These are phyloP conservation scores for Litchi chinensis DNA, from an alignment of 345 rosid genomes.

Conservation along the genomic window DNA sequence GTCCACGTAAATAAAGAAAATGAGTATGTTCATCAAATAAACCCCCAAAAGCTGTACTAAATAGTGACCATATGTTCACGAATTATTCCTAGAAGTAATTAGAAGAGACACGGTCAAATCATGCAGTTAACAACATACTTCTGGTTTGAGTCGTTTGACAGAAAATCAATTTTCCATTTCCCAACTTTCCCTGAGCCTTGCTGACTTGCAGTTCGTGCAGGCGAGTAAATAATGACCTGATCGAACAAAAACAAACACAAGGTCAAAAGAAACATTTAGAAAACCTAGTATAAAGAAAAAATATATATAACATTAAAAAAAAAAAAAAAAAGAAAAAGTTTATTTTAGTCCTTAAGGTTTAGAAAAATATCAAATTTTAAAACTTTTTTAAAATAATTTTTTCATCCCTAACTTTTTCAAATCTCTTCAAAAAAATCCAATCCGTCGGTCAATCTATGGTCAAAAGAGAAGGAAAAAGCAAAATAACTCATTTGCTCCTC, in stretches of 20 bases:
- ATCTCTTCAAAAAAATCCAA: too few relatives aligned
- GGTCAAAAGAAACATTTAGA: too few relatives aligned
- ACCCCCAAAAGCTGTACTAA: background rate
- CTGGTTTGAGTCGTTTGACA: conserved; percentile 79
- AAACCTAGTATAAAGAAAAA: too few relatives aligned
- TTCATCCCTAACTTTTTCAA: too few relatives aligned
- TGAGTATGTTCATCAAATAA: background rate
- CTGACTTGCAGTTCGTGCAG: conserved; percentile 91
- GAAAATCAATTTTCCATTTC: conserved; percentile 85
- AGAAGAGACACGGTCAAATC: background rate
- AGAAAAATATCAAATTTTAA: too few relatives aligned
- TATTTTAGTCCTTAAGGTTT: too few relatives aligned
- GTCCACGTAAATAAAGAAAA: background rate
- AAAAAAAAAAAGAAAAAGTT: too few relatives aligned
- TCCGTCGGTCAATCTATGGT: too few relatives aligned
- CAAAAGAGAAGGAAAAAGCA: too few relatives aligned
- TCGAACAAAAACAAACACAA: conserved; percentile 3
- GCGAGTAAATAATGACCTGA: conserved; percentile 87
- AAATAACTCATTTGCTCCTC: too few relatives aligned
- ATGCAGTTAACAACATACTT: conserved; percentile 50
- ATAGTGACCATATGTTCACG: background rate
- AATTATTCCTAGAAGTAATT: background rate
- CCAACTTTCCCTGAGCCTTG: conserved; percentile 98
- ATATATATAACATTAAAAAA: too few relatives aligned
- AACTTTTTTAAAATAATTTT: too few relatives aligned